These are phyloP conservation scores for Botrytis sinoallii DNA, from an alignment of 2,329 filamentous ascomycete genomes.

Conservation along the genomic window DNA sequence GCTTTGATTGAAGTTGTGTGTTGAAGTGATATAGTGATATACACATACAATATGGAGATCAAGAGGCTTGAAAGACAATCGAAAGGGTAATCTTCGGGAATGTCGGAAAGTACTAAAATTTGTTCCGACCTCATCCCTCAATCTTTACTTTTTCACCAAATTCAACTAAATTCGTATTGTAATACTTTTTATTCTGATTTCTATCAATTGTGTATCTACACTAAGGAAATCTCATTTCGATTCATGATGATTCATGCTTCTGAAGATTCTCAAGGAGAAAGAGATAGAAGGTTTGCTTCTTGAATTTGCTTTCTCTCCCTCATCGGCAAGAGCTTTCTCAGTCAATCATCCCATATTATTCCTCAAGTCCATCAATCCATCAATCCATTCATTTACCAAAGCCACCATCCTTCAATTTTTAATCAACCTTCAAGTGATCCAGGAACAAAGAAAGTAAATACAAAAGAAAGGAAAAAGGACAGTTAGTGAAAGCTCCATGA, in stretches of 20 bases:
- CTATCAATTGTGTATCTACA: background rate
- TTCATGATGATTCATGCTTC: background rate
- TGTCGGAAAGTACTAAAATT: background rate
- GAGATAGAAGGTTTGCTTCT: background rate
- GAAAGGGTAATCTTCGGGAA: background rate
- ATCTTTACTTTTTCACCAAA: background rate
- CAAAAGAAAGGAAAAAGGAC: background rate
- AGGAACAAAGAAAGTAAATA: background rate
- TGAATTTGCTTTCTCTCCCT: background rate
- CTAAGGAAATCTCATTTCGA: background rate
- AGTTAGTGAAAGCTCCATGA: background rate
- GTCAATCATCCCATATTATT: background rate
- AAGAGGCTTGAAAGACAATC: background rate
- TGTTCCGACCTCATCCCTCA: background rate
- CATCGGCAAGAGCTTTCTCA: background rate
- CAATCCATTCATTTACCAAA: constrained; percentile 40
- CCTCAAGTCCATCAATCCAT: background rate
- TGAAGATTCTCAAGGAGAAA: background rate
- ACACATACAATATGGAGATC: background rate
- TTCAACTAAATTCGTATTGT: background rate
- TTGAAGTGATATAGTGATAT: background rate
- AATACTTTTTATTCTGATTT: background rate
- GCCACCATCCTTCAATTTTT: background rate
- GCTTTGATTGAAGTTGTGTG: background rate
- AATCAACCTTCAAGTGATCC: background rate